Base-by-base conservation (phyloP, 2,329 filamentous ascomycete species). In the Teratosphaeria zuluensis region DNA sequence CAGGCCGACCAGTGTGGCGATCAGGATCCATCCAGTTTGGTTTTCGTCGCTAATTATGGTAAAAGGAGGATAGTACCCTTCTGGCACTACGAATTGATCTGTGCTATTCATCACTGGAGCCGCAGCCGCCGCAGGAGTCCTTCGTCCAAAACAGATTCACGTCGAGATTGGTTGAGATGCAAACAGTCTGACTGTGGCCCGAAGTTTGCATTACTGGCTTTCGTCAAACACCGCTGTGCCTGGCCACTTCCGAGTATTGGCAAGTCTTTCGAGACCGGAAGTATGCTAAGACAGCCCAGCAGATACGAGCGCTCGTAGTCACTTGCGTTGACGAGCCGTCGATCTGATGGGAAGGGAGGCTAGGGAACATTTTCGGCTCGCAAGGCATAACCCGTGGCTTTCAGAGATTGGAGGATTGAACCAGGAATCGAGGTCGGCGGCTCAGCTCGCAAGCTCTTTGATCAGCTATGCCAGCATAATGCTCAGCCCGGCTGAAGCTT, bases 1-100 rank as follows among this genome's bases (percentile, higher is more conserved):
- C 11, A 53, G 12, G 32, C 52, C 28, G 9, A 53, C 5, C 16
- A 21, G 9, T 31, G 52, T 53, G 28, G 52, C 52, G 35, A 63
- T 65, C 16, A 54, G 56, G 3, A 57, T 59, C 57, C 59, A 63
- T n/a, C 58, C 56, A 14, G 62, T 61, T 7, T 54, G 46, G 51
- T 63, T 58, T 11, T 46, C 48, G 1, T 53, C 56, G 31, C 48
- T 52, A 24, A 51, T 31, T 3, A 24, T 16, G 19, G 32, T 48
- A 14, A 56, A 32, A 14, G 58, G 54, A 7, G 42, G 42, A 24
- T 56, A 48, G 46, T 56, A 55, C 33, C 32, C 53, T 11, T 54
- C 58, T 12, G 57, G 54, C 38, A 59, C 30, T 14, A 30, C 24
- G 30, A 48, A 48, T 21, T 48, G n/a, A n/a, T 8, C 42, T 48